Base-by-base conservation (phyloP, 139 green algal species). In the Raphidocelis subcapitata region DNA sequence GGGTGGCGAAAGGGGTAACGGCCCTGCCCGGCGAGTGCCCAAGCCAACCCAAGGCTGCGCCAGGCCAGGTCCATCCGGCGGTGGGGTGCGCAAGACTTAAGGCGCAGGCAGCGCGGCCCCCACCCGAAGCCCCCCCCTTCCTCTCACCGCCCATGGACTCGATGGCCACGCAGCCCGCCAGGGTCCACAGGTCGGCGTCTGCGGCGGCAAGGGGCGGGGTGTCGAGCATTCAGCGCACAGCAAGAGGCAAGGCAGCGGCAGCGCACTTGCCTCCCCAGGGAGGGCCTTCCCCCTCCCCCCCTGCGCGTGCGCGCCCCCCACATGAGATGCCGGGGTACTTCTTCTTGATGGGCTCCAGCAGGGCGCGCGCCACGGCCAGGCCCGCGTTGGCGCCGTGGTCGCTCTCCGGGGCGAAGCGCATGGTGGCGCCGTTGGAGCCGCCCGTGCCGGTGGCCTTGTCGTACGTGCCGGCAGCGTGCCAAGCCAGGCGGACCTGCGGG, bases 281-380 rank as follows among this genome's bases (percentile, higher is more conserved):
- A n/a, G n/a, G n/a, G n/a, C n/a, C n/a, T n/a, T n/a, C n/a, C n/a
- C n/a, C n/a, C n/a, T n/a, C n/a, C n/a, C n/a, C n/a, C n/a, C n/a
- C n/a, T n/a, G n/a, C n/a, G n/a, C n/a, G n/a, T n/a, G n/a, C n/a
- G n/a, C n/a, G n/a, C n/a, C n/a, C n/a, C n/a, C n/a, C n/a, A n/a
- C n/a, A 93, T 3, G 63, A 81, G 72, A 92, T 87, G 81, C 87
- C 89, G 32, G 85, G 82, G 76, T 84, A 83, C 29, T 81, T 76
- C 36, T 84, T 76, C 82, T 98, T 97, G 64, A 98, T 83, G 3
- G 88, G 89, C 79, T 97, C 93, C 72, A 98, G 85, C 65, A 95
- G 66, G 36, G 92, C 77, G n/a, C 81, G 75, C 12, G 89, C 87
- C 36, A 80, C 63, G 0, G 63, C 65, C 41, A 98, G 87, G 21